Evolutionary conservation across 2,329 filamentous ascomycete genomes (phyloP).

Genomic region (Neurospora sp.): DNA sequence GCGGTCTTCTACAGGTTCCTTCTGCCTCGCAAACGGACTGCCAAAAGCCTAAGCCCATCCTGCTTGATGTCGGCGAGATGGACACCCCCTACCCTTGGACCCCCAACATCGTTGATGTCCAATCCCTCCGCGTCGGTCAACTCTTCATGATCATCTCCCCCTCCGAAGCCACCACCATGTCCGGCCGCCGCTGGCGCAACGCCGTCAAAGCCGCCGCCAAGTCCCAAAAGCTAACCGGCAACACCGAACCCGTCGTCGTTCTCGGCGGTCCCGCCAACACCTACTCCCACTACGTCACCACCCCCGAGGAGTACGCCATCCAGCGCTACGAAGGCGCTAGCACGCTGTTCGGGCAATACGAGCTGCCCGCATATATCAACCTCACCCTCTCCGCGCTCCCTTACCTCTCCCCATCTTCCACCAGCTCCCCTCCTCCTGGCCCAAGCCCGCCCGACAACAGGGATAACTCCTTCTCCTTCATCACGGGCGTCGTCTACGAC

Average conservation of each 20-base stretch:
- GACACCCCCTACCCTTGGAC: slow-evolving; percentile 70
- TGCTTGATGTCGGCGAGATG: slow-evolving; percentile 77
- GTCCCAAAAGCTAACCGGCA: slow-evolving; percentile 26
- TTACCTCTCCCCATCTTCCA: slow-evolving; percentile 45
- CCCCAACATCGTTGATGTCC: slow-evolving; percentile 82
- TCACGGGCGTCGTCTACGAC: slow-evolving; percentile 68
- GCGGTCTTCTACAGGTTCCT: slow-evolving; percentile 59
- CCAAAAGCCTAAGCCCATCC: slow-evolving; percentile 71
- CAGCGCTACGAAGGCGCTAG: slow-evolving; percentile 89
- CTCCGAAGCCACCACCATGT: slow-evolving; percentile 86
- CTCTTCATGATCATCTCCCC: slow-evolving; percentile 77
- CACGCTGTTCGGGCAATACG: slow-evolving; percentile 76
- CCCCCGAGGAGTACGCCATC: slow-evolving; percentile 44
- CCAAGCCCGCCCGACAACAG: slow-evolving; percentile 67
- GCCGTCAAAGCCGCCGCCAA: slow-evolving; percentile 48
- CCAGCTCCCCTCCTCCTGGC: slow-evolving; percentile 26
- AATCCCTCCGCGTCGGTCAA: slow-evolving; percentile 73
- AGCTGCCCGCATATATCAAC: slow-evolving; percentile 79
- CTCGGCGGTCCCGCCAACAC: slow-evolving; percentile 81
- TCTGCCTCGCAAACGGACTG: slow-evolving; percentile 60
- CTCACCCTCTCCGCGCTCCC: slow-evolving; percentile 60
- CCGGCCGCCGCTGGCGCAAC: slow-evolving; percentile 73
- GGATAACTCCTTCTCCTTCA: slow-evolving; percentile 65
- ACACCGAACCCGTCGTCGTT: slow-evolving; percentile 55
- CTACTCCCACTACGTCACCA: slow-evolving; percentile 48